Percentiles rank a stretch among this genome's conserved stretches.
phyloP scores from a whole-genome alignment of 2,329 filamentous ascomycete genomes.

The Colletotrichum musicola region DNA sequence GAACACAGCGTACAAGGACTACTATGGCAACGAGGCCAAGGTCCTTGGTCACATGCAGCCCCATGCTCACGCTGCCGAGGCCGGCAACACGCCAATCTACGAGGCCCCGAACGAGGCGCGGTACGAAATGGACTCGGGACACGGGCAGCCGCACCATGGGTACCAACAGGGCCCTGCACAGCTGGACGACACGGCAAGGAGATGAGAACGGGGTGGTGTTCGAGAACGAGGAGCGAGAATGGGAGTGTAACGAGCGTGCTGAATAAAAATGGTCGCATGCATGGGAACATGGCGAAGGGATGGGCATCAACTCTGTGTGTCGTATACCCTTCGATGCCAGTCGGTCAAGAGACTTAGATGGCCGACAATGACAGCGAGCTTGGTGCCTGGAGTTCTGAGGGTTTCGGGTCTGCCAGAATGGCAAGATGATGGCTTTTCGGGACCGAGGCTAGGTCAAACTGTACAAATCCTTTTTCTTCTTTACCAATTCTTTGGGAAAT shows the following conservation, averaged over 20 bases:
- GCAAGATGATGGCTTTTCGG: no score
- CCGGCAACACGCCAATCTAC: constrained; percentile 26
- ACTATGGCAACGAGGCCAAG: constrained; percentile 28
- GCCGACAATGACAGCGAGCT: not conserved
- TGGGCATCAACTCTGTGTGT: not conserved
- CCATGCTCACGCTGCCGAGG: constrained; percentile 26
- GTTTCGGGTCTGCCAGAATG: not conserved
- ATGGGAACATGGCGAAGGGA: not conserved
- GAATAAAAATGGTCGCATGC: not conserved
- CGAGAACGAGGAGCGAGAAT: no score
- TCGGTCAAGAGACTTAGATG: not conserved
- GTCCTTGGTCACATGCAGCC: constrained; percentile 28
- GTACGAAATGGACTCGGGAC: constrained; percentile 33
- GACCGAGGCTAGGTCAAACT: not conserved
- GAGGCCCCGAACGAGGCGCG: constrained; percentile 30
- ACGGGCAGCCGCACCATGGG: not conserved
- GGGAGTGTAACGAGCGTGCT: not conserved
- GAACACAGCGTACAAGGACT: constrained; percentile 22
- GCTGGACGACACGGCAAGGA: constrained; percentile 6
- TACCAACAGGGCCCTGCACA: constrained; percentile 1
- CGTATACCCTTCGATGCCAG: constrained; percentile 11
- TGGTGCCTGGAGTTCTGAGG: constrained; percentile 5
- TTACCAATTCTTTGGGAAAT: no score
- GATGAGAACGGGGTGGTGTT: not conserved
- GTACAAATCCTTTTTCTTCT: not conserved